Evolutionary conservation across 768 basidiomycete species (phyloP), one percentile per base, ranked within the genome.

Genomic region (Naganishia vishniacii): DNA sequence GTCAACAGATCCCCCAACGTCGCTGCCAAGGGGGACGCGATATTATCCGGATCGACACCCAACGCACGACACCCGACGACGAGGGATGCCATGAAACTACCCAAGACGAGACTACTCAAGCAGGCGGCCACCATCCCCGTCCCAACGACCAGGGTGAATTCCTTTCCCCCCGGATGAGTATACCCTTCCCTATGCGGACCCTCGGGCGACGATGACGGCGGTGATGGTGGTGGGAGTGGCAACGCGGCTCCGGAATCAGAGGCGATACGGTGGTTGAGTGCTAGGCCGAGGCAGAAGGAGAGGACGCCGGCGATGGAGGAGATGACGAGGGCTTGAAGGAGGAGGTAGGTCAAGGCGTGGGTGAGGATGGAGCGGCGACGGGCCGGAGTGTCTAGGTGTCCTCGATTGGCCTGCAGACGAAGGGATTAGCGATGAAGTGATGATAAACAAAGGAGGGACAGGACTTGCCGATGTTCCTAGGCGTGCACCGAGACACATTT

Each of bases 401-500:
- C 94, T 56, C 93, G 86, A 69, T 97, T 95, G 5, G 93, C 80
- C 67, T 78, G 64, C 23, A 48, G 29, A n/a, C n/a, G 34, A 23
- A 11, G 32, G 15, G 31, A 29, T 11, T 5, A 20, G 23, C 15
- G 18, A 25, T 34, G 34, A 6, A 44, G 34, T 4, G 48, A 12
- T n/a, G n/a, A n/a, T n/a, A n/a, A n/a, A n/a, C n/a, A 42, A 62
- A 44, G 56, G 25, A 15, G 48, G 44, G 53, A 18, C 0, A 41
- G 60, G 32, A 65, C 77, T 25, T 42, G 77, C 88, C 1, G 92
- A 88, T 0, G 95, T 99, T 0, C 89, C 88, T n/a, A 99, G 82
- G 15, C 94, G 84, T 0, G 95, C 91, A 3, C 92, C 93, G 7
- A 99, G 85, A 68, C 95, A 97, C 94, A 98, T 98, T 78, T 98